These are phyloP conservation scores for Alternaria tenuissima DNA, from an alignment of 2,329 filamentous ascomycete genomes.

Conservation along the genomic window DNA sequence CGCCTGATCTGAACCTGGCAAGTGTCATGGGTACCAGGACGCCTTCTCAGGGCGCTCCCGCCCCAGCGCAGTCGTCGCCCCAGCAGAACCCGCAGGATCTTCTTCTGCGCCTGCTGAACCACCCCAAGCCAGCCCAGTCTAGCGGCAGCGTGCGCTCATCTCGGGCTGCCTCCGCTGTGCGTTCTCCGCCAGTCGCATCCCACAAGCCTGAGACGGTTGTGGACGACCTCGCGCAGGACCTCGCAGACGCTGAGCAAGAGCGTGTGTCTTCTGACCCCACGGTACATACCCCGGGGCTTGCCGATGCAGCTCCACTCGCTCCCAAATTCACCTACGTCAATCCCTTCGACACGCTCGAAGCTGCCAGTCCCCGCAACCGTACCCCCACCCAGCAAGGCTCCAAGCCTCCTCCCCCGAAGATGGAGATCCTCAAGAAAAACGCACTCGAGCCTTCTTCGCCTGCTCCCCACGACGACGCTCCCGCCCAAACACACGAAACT, in stretches of 20 bases:
- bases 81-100: conserved; percentile 75
- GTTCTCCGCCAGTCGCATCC: conserved; percentile 39
- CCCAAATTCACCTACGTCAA: conserved; percentile 75
- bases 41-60: conserved; percentile 42
- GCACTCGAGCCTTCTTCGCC: conserved; percentile 45
- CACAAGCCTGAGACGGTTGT: conserved; percentile 54
- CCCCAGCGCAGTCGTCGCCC: conserved; percentile 54
- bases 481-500: conserved; percentile 61
- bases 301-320: conserved; percentile 40
- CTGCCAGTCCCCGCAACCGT: conserved; percentile 68
- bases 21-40: conserved; percentile 61
- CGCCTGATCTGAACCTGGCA: conserved; percentile 66
- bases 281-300: conserved; percentile 39
- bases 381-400: conserved; percentile 40
- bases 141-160: conserved; percentile 33
- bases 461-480: conserved; percentile 28
- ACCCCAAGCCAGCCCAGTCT: conserved; percentile 63
- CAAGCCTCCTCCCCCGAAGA: conserved; percentile 43
- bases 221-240: conserved; percentile 55
- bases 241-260: conserved; percentile 56
- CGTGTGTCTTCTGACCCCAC: conserved; percentile 46
- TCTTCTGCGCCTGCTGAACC: conserved; percentile 84
- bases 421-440: conserved; percentile 58
- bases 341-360: conserved; percentile 74
- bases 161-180: conserved; percentile 36